Conservation (phyloP, 2,329 filamentous ascomycete species). For the Trichoderma sp. region DNA sequence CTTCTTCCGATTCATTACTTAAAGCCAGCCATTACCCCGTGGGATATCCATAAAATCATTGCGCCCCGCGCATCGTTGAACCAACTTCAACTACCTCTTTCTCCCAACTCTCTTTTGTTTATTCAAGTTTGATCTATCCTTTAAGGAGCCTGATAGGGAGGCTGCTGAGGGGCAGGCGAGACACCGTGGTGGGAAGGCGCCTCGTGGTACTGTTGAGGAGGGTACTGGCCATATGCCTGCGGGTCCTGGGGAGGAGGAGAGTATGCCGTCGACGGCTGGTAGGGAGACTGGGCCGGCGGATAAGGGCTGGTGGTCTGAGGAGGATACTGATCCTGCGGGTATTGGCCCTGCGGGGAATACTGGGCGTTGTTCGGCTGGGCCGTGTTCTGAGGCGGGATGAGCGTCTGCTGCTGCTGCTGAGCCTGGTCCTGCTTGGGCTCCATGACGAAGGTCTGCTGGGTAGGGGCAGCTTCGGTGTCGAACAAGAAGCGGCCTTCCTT, state of each 20-base stretch:
- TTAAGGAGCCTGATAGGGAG: conserved; percentile 18
- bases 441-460: conserved; percentile 39
- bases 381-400: conserved; percentile 30
- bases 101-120: not conserved
- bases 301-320: conserved; percentile 29
- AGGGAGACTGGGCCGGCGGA: conserved; percentile 36
- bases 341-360: conserved; percentile 32
- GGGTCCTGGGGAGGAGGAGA: conserved; percentile 34
- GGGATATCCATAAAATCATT: conserved; percentile 24
- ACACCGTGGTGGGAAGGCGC: conserved; percentile 21
- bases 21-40: conserved; percentile 7
- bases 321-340: conserved; percentile 33
- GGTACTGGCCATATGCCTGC: conserved; percentile 33
- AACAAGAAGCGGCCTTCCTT: conserved; percentile 43
- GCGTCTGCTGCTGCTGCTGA: conserved; percentile 29
- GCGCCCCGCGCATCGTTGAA: conserved; percentile 9
- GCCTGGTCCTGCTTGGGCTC: conserved; percentile 40
- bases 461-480: conserved; percentile 26
- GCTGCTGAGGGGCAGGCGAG: conserved; percentile 18
- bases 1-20: conserved; percentile 20
- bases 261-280: conserved; percentile 37
- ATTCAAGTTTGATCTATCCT: not conserved
- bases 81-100: not conserved
- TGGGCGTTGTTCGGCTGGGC: conserved; percentile 23
- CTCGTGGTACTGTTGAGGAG: conserved; percentile 32